Evolutionary conservation across 371 early-diverging fungal species (phyloP).

Genomic region (Caulochytrium protostelioides): DNA sequence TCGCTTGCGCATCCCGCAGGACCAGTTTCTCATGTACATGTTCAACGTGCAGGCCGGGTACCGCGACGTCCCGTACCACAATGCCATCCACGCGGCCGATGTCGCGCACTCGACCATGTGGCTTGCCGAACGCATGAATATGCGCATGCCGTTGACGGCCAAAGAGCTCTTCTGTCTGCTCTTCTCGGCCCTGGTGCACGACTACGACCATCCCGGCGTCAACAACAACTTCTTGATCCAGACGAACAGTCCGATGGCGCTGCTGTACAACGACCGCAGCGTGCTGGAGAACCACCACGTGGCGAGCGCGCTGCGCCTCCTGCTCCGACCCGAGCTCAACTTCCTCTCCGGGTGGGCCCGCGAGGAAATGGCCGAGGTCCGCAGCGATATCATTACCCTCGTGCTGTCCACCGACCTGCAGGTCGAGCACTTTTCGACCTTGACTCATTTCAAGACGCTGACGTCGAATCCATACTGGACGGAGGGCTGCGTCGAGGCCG

Average conservation of each 20-base stretch:
- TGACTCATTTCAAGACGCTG: conserved; percentile 3
- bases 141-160: not conserved
- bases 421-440: conserved; percentile 2
- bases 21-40: too few relatives aligned
- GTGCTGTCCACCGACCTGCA: conserved; percentile 5
- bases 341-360: not conserved
- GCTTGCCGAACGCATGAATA: too few relatives aligned
- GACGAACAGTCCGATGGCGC: conserved; percentile 55
- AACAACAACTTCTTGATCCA: conserved; percentile 31
- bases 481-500: too few relatives aligned
- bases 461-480: too few relatives aligned
- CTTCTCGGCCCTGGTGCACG: conserved; percentile 8
- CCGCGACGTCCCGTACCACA: too few relatives aligned
- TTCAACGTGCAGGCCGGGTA: too few relatives aligned
- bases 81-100: too few relatives aligned
- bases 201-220: conserved; percentile 18
- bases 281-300: conserved; percentile 87
- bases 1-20: too few relatives aligned
- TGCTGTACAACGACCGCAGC: conserved; percentile 76
- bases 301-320: conserved; percentile 57
- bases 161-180: conserved; percentile 4
- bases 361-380: not conserved
- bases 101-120: too few relatives aligned
- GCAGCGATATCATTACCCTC: conserved; percentile 1
- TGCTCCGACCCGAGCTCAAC: conserved; percentile 17